Conservation (phyloP, 176 grass and related monocot genomes). For the Triticum aestivum region DNA sequence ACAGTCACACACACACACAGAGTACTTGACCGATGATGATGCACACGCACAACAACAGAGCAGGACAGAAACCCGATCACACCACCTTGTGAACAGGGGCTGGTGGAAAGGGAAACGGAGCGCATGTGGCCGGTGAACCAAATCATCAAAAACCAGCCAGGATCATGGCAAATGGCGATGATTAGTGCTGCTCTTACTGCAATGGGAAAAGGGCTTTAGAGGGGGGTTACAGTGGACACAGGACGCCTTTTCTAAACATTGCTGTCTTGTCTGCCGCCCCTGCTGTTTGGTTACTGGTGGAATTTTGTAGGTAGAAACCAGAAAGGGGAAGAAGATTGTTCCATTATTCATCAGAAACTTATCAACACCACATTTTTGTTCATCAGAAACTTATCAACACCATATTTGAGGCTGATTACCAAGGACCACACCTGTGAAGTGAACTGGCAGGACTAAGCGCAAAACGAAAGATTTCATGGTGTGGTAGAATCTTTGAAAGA, state of each 20-base stretch:
- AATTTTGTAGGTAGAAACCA: not conserved
- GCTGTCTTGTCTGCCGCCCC: not conserved
- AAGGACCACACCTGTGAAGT: not conserved
- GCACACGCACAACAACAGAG: not conserved
- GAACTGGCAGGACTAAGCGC: too few relatives aligned
- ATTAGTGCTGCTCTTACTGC: not conserved
- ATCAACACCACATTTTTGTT: not conserved
- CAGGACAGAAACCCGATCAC: not conserved
- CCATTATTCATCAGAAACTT: not conserved
- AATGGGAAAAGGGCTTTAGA: not conserved
- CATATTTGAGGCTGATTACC: too few relatives aligned
- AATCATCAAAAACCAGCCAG: not conserved
- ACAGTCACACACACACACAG: not conserved
- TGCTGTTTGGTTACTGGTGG: not conserved
- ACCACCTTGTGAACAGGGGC: not conserved
- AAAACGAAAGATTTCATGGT: not conserved
- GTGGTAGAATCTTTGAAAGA: too few relatives aligned
- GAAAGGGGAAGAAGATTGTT: not conserved
- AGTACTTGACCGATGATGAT: not conserved
- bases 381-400: too few relatives aligned
- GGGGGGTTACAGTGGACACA: constrained; percentile 1
- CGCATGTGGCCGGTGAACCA: constrained; percentile 40
- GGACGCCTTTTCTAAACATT: constrained; percentile 1
- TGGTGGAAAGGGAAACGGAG: constrained; percentile 9
- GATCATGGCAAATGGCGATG: not conserved